These are phyloP conservation scores for Raddia distichophylla DNA, from an alignment of 176 grass and related monocot species.

Conservation along the genomic window DNA sequence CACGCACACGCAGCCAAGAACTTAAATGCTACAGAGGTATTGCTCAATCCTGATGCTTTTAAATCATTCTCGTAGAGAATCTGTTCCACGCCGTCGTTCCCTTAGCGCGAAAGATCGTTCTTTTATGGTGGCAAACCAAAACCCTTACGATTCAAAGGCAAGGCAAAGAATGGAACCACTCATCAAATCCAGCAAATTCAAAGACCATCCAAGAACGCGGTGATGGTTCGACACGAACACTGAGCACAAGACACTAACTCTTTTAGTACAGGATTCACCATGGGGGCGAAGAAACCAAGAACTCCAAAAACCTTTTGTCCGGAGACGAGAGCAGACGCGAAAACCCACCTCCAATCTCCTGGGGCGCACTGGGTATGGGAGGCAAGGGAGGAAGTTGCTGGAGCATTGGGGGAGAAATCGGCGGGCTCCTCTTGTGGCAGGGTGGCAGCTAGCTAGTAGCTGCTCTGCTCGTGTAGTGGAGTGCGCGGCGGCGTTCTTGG, in stretches of 20 bases:
- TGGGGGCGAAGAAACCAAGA: constrained; percentile 33
- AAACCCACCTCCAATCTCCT: constrained; percentile 36
- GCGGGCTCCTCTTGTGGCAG: neutral
- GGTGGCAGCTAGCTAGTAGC: neutral
- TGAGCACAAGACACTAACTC: neutral
- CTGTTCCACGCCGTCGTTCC: no score
- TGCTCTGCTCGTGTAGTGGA: neutral
- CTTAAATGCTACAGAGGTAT: neutral
- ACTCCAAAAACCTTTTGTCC: constrained; percentile 8
- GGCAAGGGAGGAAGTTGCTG: neutral
- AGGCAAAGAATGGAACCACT: constrained; percentile 4
- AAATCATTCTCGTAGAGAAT: neutral
- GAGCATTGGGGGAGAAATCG: neutral
- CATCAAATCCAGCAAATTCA: neutral
- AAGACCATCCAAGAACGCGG: neutral
- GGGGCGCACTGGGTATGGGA: neutral
- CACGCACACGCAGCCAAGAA: neutral
- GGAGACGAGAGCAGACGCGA: neutral
- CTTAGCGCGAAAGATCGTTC: neutral
- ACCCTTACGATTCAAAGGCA: neutral
- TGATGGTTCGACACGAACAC: constrained; percentile 5
- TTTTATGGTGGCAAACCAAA: neutral
- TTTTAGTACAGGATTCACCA: neutral
- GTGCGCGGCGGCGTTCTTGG: constrained; percentile 25
- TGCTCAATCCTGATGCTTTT: neutral